Evolutionary conservation across 164 flowering plant genomes (phyloP), one percentile per base, ranked within the genome.

Genomic region (Umbellularia californica): DNA sequence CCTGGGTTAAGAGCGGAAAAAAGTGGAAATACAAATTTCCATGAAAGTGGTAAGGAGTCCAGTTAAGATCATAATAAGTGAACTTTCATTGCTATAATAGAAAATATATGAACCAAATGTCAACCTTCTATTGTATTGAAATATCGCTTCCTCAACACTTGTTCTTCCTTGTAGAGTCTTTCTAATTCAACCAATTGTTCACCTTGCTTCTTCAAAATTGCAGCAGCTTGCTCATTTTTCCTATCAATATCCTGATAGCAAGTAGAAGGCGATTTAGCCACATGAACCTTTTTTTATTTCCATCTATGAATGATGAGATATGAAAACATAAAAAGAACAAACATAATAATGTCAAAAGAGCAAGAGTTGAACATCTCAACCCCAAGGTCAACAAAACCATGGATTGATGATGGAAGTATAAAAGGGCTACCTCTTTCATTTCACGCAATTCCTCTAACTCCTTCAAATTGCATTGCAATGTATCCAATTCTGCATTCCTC

Each of bases 171-270:
- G 76, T 96, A 96, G 62, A 94, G 94, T 70, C 76, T 74, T 82
- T 94, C 97, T 23, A 94, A 67, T 81, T 96, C 99, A 55, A 90
- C 89, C 77, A 96, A 81, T 75, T 96, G 99, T 70, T 88, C 87
- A 50, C 89, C 92, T 89, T 94, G 98, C 91, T 87, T 91, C 87
- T 88, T 94, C 80, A 96, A 84, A 69, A 96, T 90, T n/a, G 92
- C 85, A 77, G 98, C 98, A 74, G 97, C 92, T 82, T 96, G 98
- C 77, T 89, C 98, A 83, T 96, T 96, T 79, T 92, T 96, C 81
- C 98, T 85, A 79, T 96, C 97, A 79, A 94, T 94, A 71, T 94
- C 99, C 99, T 94, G 76, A 70, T 72, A 72, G 15, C 65, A 82
- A 28, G 25, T 24, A 73, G 28, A 62, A 30, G 17, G 17, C n/a